These are phyloP conservation scores for Boletus subparvulus DNA, from an alignment of 768 basidiomycete genomes.

Conservation along the genomic window DNA sequence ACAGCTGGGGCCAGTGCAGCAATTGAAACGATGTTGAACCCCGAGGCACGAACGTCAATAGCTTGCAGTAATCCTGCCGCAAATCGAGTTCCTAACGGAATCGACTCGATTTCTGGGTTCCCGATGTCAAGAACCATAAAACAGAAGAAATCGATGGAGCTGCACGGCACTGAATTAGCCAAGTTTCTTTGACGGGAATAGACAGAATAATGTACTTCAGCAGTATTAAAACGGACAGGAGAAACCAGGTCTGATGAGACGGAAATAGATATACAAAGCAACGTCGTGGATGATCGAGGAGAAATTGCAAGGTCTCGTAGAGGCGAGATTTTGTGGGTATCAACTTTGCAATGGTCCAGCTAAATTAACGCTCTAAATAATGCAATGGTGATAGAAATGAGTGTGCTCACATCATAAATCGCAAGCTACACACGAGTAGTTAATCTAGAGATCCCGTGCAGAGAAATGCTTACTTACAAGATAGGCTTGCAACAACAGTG, in stretches of 20 bases:
- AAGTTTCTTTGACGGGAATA: neutral
- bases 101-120: constrained; percentile 60
- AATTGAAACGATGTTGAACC: constrained; percentile 77
- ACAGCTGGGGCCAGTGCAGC: constrained; percentile 83
- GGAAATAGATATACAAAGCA: constrained; percentile 92
- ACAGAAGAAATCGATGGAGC: constrained; percentile 82
- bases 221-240: constrained; percentile 62
- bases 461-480: constrained; percentile 56
- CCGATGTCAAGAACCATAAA: constrained; percentile 90
- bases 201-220: constrained; percentile 52
- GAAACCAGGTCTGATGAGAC: constrained; percentile 92
- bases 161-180: constrained; percentile 29
- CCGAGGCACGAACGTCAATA: constrained; percentile 79
- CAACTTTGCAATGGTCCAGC: constrained; percentile 70
- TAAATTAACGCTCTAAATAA: constrained; percentile 32
- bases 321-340: constrained; percentile 58
- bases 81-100: constrained; percentile 72
- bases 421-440: constrained; percentile 49
- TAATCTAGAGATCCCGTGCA: neutral
- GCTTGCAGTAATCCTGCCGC: constrained; percentile 78
- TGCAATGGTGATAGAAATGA: neutral
- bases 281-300: constrained; percentile 91
- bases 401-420: constrained; percentile 73
- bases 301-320: constrained; percentile 82
- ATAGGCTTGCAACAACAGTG: constrained; percentile 57